Conservation (phyloP, 208 protist genomes). For the Leishmania braziliensis region DNA sequence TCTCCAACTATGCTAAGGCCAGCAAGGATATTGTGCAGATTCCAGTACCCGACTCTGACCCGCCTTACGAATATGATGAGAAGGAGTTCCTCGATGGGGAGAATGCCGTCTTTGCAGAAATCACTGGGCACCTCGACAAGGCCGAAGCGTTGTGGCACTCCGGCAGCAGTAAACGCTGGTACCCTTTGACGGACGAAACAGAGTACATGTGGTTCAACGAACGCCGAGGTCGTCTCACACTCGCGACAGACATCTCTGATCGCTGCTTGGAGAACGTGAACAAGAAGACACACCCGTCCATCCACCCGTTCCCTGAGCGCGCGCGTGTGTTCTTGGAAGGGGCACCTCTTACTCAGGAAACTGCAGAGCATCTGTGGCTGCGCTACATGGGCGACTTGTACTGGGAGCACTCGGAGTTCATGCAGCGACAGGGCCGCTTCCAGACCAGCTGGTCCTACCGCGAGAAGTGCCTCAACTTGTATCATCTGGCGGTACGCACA, state of each 20-base stretch:
- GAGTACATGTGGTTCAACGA: conserved; percentile 93
- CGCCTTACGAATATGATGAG: conserved; percentile 86
- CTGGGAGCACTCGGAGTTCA: conserved; percentile 86
- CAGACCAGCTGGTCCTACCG: conserved; percentile 67
- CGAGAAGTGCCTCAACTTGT: conserved; percentile 83
- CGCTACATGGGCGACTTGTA: conserved; percentile 91
- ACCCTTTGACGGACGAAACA: conserved; percentile 86
- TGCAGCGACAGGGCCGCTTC: conserved; percentile 80
- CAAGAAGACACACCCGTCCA: conserved; percentile 91
- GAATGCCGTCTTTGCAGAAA: conserved; percentile 78
- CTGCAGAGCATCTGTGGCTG: conserved; percentile 90
- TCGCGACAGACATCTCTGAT: conserved; percentile 85
- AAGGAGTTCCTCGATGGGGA: conserved; percentile 91
- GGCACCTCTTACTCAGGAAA: conserved; percentile 88
- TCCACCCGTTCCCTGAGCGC: conserved; percentile 90
- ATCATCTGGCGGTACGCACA: conserved; percentile 79
- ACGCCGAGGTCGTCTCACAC: conserved; percentile 78
- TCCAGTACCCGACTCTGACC: conserved; percentile 80
- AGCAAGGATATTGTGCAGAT: conserved; percentile 82
- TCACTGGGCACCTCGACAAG: conserved; percentile 79
- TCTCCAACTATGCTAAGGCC: conserved; percentile 80
- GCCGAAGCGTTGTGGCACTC: conserved; percentile 86
- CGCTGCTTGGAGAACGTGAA: conserved; percentile 89
- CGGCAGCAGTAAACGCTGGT: conserved; percentile 85
- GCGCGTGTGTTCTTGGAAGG: conserved; percentile 80